Base-by-base conservation (phyloP, 1,284 basidiomycete genomes). In the Trichosporon coremiiforme region DNA sequence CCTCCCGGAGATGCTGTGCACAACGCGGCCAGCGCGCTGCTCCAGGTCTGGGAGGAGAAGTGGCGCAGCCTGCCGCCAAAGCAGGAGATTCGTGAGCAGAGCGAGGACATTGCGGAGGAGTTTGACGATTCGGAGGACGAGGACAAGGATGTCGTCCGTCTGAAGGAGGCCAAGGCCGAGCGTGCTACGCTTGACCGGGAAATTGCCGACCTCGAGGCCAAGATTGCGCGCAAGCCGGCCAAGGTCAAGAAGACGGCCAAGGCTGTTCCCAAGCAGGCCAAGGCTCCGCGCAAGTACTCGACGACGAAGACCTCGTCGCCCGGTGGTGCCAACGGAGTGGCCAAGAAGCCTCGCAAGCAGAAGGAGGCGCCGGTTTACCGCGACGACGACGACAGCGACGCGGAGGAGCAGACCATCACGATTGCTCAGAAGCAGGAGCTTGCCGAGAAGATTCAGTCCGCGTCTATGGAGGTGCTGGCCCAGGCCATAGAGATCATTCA, bases 381-480 rank as follows among this genome's bases (percentile, higher is more conserved):
- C 53, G 82, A 85, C 38, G 81, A 80, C 29, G 85, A 84, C n/a
- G 84, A 84, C 22, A 84, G 78, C 25, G 81, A 80, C 4, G 78
- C 74, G 31, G 78, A 77, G 68, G 63, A 75, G 15, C 70, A 70
- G 57, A 70, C 66, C 31, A 75, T 97, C 38, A 91, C 92, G 53
- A 93, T 95, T 80, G 91, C 94, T 76, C 94, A 97, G 86, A 97
- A 98, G 89, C 94, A 95, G 84, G 93, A 97, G 79, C 86, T 98
- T 69, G 95, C 94, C 76, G 93, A 95, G 82, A 92, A 94, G 68
- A 98, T 98, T 76, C 87, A 87, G 71, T 88, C 87, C 75, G 87
- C 94, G 20, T 92, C 94, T 73, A 92, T 89, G 25, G 82, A 87
- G 66, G 91, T 91, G 78, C 84, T 95, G 70, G 90, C 92, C 81